phyloP scores from a whole-genome alignment of 2,329 filamentous ascomycete genomes.

The Cryphonectria carpinicola region DNA sequence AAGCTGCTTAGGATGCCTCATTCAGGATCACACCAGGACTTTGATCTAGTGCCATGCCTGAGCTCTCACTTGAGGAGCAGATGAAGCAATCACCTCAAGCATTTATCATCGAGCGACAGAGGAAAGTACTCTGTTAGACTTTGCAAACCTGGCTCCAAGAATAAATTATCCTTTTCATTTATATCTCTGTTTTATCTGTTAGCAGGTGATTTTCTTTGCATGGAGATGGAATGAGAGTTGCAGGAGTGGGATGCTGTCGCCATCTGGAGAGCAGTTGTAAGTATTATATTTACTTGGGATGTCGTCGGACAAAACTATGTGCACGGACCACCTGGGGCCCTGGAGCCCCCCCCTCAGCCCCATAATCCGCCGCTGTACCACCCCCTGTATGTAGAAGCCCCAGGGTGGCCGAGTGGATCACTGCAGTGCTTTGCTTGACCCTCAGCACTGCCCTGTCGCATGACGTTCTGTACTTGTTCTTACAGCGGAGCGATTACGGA shows the following conservation, averaged over 20 bases:
- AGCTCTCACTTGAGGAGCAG: neutral
- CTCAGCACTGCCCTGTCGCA: neutral
- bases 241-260: neutral
- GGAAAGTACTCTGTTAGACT: too few relatives aligned
- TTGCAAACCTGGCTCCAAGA: neutral
- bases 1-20: neutral
- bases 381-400: neutral
- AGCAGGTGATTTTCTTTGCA: neutral
- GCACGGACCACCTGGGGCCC: constrained; percentile 2
- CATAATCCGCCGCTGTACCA: neutral
- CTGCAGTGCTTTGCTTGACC: neutral
- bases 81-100: neutral
- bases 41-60: neutral
- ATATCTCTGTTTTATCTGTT: neutral
- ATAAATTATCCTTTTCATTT: neutral
- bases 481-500: neutral
- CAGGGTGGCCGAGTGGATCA: neutral
- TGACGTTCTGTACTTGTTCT: constrained; percentile 7
- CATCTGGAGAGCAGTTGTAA: too few relatives aligned
- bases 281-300: neutral
- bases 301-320: constrained; percentile 6
- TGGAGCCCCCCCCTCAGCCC: neutral
- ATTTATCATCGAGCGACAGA: neutral
- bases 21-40: neutral
- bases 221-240: neutral